A percentile compares a stretch with the other conserved stretches of the same genome.
Evolutionary conservation across 139 green algal species (phyloP).

Genomic region (Chlamydomonas sphaeroides): DNA sequence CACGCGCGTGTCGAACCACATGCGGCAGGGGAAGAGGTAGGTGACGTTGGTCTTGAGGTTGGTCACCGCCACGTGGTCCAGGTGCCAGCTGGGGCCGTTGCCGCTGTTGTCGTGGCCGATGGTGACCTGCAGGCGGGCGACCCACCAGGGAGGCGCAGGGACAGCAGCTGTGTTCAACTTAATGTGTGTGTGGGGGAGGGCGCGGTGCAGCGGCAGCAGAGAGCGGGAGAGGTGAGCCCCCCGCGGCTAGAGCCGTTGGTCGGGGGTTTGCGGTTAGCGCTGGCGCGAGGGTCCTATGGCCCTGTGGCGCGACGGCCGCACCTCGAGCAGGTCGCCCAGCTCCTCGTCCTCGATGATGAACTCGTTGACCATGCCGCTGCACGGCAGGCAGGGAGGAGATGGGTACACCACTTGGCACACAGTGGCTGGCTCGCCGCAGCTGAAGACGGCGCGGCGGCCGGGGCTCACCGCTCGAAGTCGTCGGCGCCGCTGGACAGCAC

Average conservation of each 20-base stretch:
- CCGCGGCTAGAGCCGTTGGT: too few species aligned
- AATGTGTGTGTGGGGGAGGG: too few species aligned
- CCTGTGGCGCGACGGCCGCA: too few species aligned
- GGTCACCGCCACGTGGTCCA: slow-evolving; percentile 60
- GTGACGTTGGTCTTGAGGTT: slow-evolving; percentile 55
- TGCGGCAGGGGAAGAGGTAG: slow-evolving; percentile 58
- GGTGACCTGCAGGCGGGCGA: slow-evolving; percentile 38
- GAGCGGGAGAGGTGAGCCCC: too few species aligned
- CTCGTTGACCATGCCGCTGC: slow-evolving; percentile 49
- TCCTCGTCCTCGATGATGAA: slow-evolving; percentile 64
- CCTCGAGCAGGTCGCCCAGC: slow-evolving; percentile 57
- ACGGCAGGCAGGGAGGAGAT: background rate
- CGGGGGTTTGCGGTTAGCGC: too few species aligned
- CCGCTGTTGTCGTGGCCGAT: slow-evolving; percentile 66
- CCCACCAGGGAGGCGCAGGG: background rate
- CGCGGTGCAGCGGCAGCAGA: too few species aligned
- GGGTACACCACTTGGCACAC: background rate
- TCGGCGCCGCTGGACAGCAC: slow-evolving; percentile 57
- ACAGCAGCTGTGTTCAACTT: too few species aligned
- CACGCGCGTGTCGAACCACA: slow-evolving; percentile 53
- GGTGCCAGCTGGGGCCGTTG: slow-evolving; percentile 60
- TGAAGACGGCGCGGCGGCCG: too few species aligned
- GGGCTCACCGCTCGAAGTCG: slow-evolving; percentile 68
- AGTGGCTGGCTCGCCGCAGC: too few species aligned
- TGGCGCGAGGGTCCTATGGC: too few species aligned